Conservation (phyloP, 208 protist genomes). For the Trypanosomatidae sp. region DNA sequence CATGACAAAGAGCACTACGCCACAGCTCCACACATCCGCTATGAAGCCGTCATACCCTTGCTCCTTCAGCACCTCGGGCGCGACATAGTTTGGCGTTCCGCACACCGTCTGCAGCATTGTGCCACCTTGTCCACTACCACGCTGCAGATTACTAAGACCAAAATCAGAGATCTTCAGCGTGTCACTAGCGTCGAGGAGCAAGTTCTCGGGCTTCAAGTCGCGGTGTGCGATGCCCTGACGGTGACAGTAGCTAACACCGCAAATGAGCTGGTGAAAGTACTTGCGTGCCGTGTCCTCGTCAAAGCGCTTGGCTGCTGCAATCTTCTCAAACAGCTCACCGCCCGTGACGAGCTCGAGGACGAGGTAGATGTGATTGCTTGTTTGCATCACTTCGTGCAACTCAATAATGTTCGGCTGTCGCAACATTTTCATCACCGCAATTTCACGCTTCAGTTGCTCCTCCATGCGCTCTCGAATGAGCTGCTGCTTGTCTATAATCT, state of each 20-base stretch:
- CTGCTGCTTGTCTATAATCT: conserved; percentile 83
- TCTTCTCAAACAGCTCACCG: conserved; percentile 90
- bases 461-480: conserved; percentile 78
- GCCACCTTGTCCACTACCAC: conserved; percentile 15
- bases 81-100: conserved; percentile 84
- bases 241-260: conserved; percentile 88
- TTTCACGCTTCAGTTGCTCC: conserved; percentile 86
- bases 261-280: conserved; percentile 94
- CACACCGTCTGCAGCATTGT: conserved; percentile 80
- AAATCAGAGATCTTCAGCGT: conserved; percentile 88
- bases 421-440: conserved; percentile 81
- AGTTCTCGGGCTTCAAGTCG: conserved; percentile 87
- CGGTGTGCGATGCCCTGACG: conserved; percentile 73
- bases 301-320: conserved; percentile 66
- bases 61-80: conserved; percentile 88
- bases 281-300: conserved; percentile 65
- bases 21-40: conserved; percentile 94
- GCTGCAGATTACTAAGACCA: conserved; percentile 77
- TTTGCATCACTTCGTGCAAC: conserved; percentile 83
- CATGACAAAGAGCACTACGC: conserved; percentile 92
- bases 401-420: conserved; percentile 80
- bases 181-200: conserved; percentile 65
- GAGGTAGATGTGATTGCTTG: conserved; percentile 80
- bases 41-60: conserved; percentile 84
- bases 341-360: conserved; percentile 85